phyloP scores from a whole-genome alignment of 257 asterid genomes.

The Solanum sitiens region DNA sequence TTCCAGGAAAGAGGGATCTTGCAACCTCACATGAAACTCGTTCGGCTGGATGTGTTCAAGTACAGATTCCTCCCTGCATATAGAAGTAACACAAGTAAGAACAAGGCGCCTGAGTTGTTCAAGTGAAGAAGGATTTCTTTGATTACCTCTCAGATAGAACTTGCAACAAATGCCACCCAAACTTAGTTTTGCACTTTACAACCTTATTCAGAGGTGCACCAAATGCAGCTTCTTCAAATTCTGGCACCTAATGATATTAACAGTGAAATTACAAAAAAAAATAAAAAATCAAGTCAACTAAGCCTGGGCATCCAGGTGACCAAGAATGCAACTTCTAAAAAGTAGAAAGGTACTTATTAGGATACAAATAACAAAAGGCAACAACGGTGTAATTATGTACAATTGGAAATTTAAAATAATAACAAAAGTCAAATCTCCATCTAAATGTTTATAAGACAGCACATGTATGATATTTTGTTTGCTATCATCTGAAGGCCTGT shows the following conservation, averaged over 20 bases:
- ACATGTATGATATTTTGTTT: neutral
- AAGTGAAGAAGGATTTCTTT: neutral
- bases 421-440: neutral
- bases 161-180: slow-evolving; percentile 97
- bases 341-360: neutral
- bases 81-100: slow-evolving; percentile 13
- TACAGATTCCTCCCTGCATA: slow-evolving; percentile 56
- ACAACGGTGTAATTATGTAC: neutral
- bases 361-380: neutral
- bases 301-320: neutral
- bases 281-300: neutral
- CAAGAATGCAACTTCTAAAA: neutral
- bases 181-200: slow-evolving; percentile 76
- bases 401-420: neutral
- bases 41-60: slow-evolving; percentile 62
- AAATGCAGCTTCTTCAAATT: slow-evolving; percentile 96
- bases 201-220: slow-evolving; percentile 60
- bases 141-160: slow-evolving; percentile 86
- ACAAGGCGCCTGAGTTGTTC: slow-evolving; percentile 1
- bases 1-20: slow-evolving; percentile 67
- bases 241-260: slow-evolving; percentile 62
- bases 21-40: slow-evolving; percentile 77
- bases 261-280: slow-evolving; percentile 4
- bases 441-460: neutral
- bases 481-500: neutral